Base-by-base conservation (phyloP, 2,329 filamentous ascomycete species). In the Alternaria arborescens region DNA sequence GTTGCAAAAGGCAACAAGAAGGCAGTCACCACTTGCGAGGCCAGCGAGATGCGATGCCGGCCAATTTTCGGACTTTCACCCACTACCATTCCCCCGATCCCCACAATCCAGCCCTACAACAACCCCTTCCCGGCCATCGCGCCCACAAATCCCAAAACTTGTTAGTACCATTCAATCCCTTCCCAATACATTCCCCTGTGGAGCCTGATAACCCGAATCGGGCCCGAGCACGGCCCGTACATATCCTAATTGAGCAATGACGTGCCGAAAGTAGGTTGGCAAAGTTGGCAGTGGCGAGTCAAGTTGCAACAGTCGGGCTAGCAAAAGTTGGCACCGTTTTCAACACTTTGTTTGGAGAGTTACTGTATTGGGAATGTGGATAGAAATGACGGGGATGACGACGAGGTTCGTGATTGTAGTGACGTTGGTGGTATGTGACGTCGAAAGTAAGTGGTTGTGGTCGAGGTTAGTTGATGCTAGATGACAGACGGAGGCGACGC, bases 271-370 rank as follows among this genome's bases (percentile, higher is more conserved):
- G 46, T 24, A 50, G 46, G 46, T 1, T 38, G 46, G 46, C 30
- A 54, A 44, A 54, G 52, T 54, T 54, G 52, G 52, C 52, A 52
- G 34, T 18, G 48, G 36, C 32, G 36, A 41, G 22, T 18, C 20
- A 12, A 41, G 38, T 41, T 20, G 38, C 38, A 22, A 11, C 8
- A 10, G 10, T n/a, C 16, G 22, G 36, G 24, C 11, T 26, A 38
- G 51, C 11, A 53, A 38, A 55, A 55, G 52, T 55, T 55, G 52
- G 52, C 52, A 55, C 52, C 14, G 43, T 47, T n/a, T 55, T 55
- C 52, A 3, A 55, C 30, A 24, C n/a, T 18, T 38, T 40, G 14
- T 5, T 10, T 20, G 36, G 4, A 16, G 28, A 48, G 28, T 48
- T 48, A 48, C 44, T 48, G 44, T 2, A 48, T 47, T 47, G 32